Base-by-base conservation (phyloP, 768 basidiomycete genomes). In the Termitomyces sp. region DNA sequence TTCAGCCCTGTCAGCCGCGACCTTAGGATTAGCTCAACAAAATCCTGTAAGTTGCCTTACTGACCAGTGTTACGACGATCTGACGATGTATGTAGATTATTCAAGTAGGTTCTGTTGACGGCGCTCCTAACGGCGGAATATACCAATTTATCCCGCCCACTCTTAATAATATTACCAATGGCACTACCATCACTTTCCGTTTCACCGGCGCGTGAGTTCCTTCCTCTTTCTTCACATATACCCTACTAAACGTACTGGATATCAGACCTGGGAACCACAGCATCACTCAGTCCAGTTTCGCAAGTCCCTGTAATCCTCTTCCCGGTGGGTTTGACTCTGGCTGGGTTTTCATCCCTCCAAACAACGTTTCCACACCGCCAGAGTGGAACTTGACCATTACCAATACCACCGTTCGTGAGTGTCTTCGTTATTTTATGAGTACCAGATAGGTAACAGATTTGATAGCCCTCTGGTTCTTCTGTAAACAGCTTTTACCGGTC, bases 381-480 rank as follows among this genome's bases (percentile, higher is more conserved):
- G 68, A 71, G 50, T 87, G 76, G 74, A 81, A 83, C 62, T 59
- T 85, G 51, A 85, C 84, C 4, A 76, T 87, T 61, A 81, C 81
- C 0, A 67, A 85, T 63, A 78, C 73, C 61, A 57, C 71, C 6
- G 73, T 70, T 59, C 84, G 84, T 84, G 59, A 65, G 81, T 71
- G 33, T 20, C 15, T 11, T 46, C 15, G 8, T n/a, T 16, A 3
- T 28, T 33, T 4, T 7, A 3, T 2, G 13, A 35, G 13, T 40
- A 7, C n/a, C 4, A 48, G 7, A 32, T n/a, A 32, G 48, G 11
- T 9, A 12, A n/a, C 46, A 22, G 6, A n/a, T 51, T n/a, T 12
- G 2, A 7, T 45, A 75, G 84, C 84, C 4, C 77, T 85, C 49
- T 86, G 82, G 81, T 84, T 84, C 77, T 85, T 74, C 78, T 86